Evolutionary conservation across 176 grass and related monocot species (phyloP), one percentile per base, ranked within the genome.

Genomic region (Olyra latifolia): DNA sequence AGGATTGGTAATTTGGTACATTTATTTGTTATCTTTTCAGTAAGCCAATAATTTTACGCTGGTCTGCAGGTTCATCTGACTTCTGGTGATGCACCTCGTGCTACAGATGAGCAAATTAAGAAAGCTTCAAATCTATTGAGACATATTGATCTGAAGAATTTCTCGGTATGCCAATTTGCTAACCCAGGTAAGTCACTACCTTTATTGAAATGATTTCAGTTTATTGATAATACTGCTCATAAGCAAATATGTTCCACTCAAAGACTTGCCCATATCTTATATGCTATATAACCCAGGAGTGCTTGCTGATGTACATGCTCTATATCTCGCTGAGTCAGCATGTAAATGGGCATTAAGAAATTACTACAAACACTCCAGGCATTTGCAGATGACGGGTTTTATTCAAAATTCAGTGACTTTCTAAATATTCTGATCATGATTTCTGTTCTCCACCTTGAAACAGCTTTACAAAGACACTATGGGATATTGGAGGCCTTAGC

Each of bases 381-480:
- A 49, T 30, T 39, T 39, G 8, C 2, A 19, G 60, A 46, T 76
- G 9, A 63, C 15, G 27, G 47, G 8, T 8, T 24, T 49, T 59
- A 72, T 29, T 39, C 54, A 10, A 66, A 48, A 79, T 59, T 54
- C 63, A 70, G 8, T 54, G 53, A 62, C 8, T 22, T 79, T 57
- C 16, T 32, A 25, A 70, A 50, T 75, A 50, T 74, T 76, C 54
- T 64, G 19, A 70, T 48, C 0, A 53, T 7, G 27, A 15, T 16
- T 68, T 57, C 7, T 60, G 15, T 74, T 78, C 28, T 77, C 16
- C 48, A 25, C 67, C 45, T 23, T 73, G 57, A 60, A 84, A 75
- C 84, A 98, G 95, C 90, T 86, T 87, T 98, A 66, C 95, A 98
- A 85, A 91, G 88, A 72, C 95, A 98, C 73, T 95, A 98, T 63